Base-by-base conservation (phyloP, 2,329 filamentous ascomycete genomes). In the Raffaelea ambrosiae region DNA sequence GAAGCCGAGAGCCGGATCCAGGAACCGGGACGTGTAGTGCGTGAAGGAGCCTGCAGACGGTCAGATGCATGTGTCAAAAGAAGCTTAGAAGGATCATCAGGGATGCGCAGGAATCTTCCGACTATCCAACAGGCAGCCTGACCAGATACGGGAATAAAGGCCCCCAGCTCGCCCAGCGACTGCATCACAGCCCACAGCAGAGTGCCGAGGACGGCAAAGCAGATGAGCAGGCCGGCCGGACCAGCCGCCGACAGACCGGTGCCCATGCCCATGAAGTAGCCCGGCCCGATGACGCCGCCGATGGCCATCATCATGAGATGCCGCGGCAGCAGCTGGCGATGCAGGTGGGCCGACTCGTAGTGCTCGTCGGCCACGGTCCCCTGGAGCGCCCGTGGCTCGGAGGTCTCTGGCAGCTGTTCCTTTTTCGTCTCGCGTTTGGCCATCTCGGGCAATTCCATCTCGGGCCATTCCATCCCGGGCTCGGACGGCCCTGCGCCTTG, bases 221-320 rank as follows among this genome's bases (percentile, higher is more conserved):
- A 43, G 26, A 43, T 16, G 41, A 43, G 41, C 3, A 43, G 26
- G 5, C 41, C 41, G 1, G 41, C 41, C 5, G 41, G 41, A 10
- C 41, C 41, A 18, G 41, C 41, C 23, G 41, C 23, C 10, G 41
- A 33, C 21, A 43, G 41, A 9, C 41, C 41, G 8, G 23, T 43
- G 16, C 41, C 41, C 41, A 43, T 43, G 18, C 41, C 41, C 11
- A 43, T 23, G 20, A 33, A 43, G 41, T 43, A 43, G 16, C 41
- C 41, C 5, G 23, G 41, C 1, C 41, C 41, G 8, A 43, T 43
- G 26, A 43, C 41, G 13, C 41, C 41, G n/a, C 41, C 41, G 31
- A 43, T 43, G n/a, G 41, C 41, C 41, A 43, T 22, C 41, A 43
- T 43, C 41, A 43, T 43, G n/a, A n/a, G n/a, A n/a, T n/a, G n/a